Evolutionary conservation across 495 filamentous ascomycete species (phyloP), one percentile per base, ranked within the genome.

Genomic region (Cercophora sp.): DNA sequence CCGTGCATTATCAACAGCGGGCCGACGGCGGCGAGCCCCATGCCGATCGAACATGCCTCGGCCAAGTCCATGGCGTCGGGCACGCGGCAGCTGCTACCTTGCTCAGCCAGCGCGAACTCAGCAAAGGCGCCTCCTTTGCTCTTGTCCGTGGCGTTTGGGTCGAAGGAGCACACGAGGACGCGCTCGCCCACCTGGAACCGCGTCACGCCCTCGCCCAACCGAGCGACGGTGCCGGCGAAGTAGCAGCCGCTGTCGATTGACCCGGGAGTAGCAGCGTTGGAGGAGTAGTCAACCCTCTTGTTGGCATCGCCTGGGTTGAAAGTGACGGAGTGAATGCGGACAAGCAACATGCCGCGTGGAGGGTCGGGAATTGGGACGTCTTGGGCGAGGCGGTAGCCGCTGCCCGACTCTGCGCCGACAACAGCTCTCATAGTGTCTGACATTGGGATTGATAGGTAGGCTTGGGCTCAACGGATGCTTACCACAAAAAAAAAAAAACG

Each of bases 251-350:
- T n/a, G n/a, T n/a, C 15, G 25, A 52, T 27, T 5, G 24, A 42
- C 3, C 37, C 49, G 5, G 49, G 39, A 5, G 36, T 37, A 5
- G 26, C 16, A 13, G n/a, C n/a, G n/a, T n/a, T n/a, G n/a, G n/a
- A n/a, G n/a, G 26, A 37, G 11, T 42, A 31, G 37, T 27, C 51
- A 22, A 39, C 39, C 18, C 15, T 4, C 20, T n/a, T n/a, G n/a
- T 53, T 53, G 16, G 39, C 22, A 24, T 53, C 51, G 8, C 6
- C 40, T 16, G 51, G 41, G 40, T 53, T 53, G 32, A 53, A n/a
- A 19, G 13, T 41, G 26, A 53, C 40, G 2, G 51, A 24, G 8
- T 18, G 13, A 0, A 20, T 29, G 6, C 16, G 31, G 51, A 18
- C 9, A 18, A 53, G 51, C 27, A 53, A 11, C 41, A 40, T 13